These are phyloP conservation scores for Tephrocybe sp. DNA, from an alignment of 768 basidiomycete species.

Conservation along the genomic window DNA sequence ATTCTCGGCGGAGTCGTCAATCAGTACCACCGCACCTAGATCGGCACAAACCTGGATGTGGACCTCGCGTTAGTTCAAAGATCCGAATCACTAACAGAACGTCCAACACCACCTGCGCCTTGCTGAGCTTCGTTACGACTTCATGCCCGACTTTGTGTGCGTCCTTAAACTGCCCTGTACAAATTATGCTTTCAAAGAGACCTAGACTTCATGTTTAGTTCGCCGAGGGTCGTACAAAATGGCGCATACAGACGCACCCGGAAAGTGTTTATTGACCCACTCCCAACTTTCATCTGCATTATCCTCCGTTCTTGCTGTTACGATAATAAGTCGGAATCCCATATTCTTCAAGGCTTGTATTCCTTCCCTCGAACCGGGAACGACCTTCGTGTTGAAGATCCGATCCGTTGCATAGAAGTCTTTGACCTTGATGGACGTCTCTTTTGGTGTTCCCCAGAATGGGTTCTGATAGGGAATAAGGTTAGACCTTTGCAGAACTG, in stretches of 20 bases:
- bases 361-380: conserved; percentile 62
- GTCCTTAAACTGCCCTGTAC: conserved; percentile 70
- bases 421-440: conserved; percentile 58
- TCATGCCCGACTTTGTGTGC: conserved; percentile 42
- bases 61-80: neutral
- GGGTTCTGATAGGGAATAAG: conserved; percentile 36
- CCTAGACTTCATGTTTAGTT: conserved; percentile 24
- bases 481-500: no score
- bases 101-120: conserved; percentile 53
- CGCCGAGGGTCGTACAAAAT: neutral
- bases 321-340: conserved; percentile 69
- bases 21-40: conserved; percentile 60
- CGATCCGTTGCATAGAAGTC: conserved; percentile 54
- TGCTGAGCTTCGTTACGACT: conserved; percentile 57
- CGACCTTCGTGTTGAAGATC: conserved; percentile 46
- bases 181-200: conserved; percentile 59
- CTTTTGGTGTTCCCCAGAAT: conserved; percentile 59
- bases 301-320: conserved; percentile 67
- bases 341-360: conserved; percentile 50
- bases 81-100: neutral
- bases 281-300: conserved; percentile 56
- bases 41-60: conserved; percentile 56
- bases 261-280: conserved; percentile 67
- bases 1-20: conserved; percentile 84
- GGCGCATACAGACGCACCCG: conserved; percentile 47